Conservation (phyloP, 345 rosid species). For the Boechera divaricarpa region DNA sequence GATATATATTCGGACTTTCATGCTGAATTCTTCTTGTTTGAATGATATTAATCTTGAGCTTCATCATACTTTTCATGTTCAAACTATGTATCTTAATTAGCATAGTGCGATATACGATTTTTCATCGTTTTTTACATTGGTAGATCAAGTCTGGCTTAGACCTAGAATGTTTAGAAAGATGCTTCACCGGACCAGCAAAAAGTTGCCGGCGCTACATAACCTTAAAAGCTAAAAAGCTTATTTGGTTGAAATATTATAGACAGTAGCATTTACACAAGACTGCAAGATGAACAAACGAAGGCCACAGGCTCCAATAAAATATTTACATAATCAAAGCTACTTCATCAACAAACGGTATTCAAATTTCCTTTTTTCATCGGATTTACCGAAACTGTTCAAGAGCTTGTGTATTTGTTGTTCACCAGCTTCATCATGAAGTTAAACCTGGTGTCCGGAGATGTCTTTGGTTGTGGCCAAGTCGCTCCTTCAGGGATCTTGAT, state of each 20-base stretch:
- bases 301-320: slow-evolving; percentile 8
- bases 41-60: background rate
- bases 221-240: background rate
- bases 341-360: slow-evolving; percentile 22
- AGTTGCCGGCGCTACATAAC: background rate
- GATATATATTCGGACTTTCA: background rate
- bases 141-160: background rate
- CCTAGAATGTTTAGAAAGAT: background rate
- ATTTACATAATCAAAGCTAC: slow-evolving; percentile 32
- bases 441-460: slow-evolving; percentile 66
- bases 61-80: background rate
- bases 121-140: background rate
- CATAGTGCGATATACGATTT: background rate
- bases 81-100: background rate
- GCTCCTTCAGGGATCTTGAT: slow-evolving; percentile 84
- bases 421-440: slow-evolving; percentile 94
- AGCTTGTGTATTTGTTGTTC: slow-evolving; percentile 44
- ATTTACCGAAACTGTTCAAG: slow-evolving; percentile 33
- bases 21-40: background rate
- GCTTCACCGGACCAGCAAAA: background rate
- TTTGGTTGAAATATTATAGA: slow-evolving; percentile 1
- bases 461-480: slow-evolving; percentile 80
- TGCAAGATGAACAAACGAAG: slow-evolving; percentile 19
- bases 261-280: slow-evolving; percentile 36
- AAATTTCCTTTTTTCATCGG: background rate